These are phyloP conservation scores for Leucosporidium creatinivorum DNA, from an alignment of 768 basidiomycete species.

Conservation along the genomic window DNA sequence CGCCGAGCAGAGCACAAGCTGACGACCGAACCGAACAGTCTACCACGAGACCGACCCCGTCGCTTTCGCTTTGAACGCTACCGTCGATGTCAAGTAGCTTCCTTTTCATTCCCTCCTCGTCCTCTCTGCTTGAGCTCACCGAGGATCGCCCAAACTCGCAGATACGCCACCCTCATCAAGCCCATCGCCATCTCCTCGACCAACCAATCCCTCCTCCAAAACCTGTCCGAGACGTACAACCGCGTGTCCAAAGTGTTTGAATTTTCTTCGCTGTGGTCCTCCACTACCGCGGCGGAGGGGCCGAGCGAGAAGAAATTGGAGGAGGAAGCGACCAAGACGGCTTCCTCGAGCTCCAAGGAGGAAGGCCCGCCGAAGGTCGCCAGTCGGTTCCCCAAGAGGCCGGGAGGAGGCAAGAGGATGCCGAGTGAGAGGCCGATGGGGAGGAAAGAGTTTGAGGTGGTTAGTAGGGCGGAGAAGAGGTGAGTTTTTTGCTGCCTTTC, in stretches of 20 bases:
- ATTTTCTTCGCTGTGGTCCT: conserved; percentile 27
- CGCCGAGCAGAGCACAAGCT: too few relatives aligned
- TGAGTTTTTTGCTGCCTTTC: conserved; percentile 6
- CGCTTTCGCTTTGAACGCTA: conserved; percentile 32
- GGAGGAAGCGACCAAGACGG: not conserved
- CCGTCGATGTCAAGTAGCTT: conserved; percentile 27
- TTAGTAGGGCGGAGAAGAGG: conserved; percentile 30
- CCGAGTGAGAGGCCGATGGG: conserved; percentile 23
- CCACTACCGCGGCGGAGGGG: conserved; percentile 10
- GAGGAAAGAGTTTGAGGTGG: conserved; percentile 23
- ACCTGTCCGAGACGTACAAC: conserved; percentile 27
- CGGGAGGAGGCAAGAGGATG: conserved; percentile 23
- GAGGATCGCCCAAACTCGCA: not conserved
- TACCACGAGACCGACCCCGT: conserved; percentile 35
- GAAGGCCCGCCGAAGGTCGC: not conserved
- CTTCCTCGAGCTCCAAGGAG: not conserved
- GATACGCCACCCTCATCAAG: conserved; percentile 33
- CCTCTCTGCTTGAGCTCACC: not conserved
- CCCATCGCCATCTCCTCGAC: conserved; percentile 32
- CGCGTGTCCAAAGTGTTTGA: conserved; percentile 28
- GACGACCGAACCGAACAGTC: conserved; percentile 16
- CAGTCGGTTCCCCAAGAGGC: not conserved
- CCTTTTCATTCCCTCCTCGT: not conserved
- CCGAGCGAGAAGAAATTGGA: conserved; percentile 1
- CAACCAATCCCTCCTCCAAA: conserved; percentile 31